Evolutionary conservation across 208 protist species (phyloP).

Genomic region (Porcisia hertigi): DNA sequence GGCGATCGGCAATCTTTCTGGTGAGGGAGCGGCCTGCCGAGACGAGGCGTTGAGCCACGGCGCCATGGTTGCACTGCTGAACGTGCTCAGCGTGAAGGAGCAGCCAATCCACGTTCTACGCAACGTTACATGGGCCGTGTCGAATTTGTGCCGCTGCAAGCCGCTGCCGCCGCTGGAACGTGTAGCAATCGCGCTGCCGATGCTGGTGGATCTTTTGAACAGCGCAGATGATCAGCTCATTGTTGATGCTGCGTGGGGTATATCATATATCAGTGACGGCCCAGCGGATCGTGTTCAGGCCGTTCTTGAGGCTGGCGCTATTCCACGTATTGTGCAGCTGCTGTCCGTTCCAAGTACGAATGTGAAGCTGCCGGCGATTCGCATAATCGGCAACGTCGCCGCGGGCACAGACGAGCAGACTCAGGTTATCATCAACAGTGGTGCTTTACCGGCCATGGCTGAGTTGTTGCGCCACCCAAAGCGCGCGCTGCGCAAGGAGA

Average conservation of each 20-base stretch:
- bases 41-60: conserved; percentile 90
- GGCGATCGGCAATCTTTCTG: conserved; percentile 99
- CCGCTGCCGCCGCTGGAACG: conserved; percentile 90
- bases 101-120: conserved; percentile 70
- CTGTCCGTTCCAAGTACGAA: conserved; percentile 60
- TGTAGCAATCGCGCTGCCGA: conserved; percentile 84
- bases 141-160: conserved; percentile 98
- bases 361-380: conserved; percentile 95
- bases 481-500: conserved; percentile 96
- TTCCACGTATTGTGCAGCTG: too few relatives aligned
- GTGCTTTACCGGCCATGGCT: conserved; percentile 71
- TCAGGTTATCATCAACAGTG: conserved; percentile 94
- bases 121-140: conserved; percentile 97
- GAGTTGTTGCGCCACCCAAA: conserved; percentile 85
- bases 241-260: conserved; percentile 96
- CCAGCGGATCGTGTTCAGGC: conserved; percentile 93
- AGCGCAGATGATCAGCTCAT: conserved; percentile 94
- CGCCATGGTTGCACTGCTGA: conserved; percentile 80
- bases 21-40: conserved; percentile 93
- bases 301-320: too few relatives aligned
- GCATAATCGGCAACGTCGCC: conserved; percentile 98
- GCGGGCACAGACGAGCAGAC: conserved; percentile 97
- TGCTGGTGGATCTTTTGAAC: conserved; percentile 83
- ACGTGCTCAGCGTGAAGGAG: conserved; percentile 44
- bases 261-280: conserved; percentile 97